These are phyloP conservation scores for Acanthamoeba healyi DNA, from an alignment of 208 protist species.

Conservation along the genomic window DNA sequence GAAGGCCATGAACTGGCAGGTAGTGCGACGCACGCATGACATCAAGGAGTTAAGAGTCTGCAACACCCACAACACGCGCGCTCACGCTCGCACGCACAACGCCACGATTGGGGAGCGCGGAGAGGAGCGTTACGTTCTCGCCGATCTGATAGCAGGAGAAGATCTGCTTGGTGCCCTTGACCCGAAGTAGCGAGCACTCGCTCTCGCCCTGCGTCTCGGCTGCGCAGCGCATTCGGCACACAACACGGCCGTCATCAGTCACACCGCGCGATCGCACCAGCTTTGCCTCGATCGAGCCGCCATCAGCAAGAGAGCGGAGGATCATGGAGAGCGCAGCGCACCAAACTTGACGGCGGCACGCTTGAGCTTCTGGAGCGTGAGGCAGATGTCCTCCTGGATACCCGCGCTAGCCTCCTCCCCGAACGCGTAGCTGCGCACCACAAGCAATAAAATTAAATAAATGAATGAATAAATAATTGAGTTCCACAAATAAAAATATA, in stretches of 20 bases:
- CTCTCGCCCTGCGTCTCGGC: not conserved
- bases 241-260: too few relatives aligned
- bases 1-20: conserved; percentile 72
- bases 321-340: not conserved
- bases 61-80: not conserved
- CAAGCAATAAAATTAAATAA: not conserved
- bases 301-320: not conserved
- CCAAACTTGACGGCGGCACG: conserved; percentile 55
- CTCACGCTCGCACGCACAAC: too few relatives aligned
- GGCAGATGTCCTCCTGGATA: conserved; percentile 51
- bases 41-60: not conserved
- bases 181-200: not conserved
- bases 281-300: too few relatives aligned
- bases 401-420: conserved; percentile 8
- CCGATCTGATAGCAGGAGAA: conserved; percentile 64
- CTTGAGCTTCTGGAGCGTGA: conserved; percentile 62
- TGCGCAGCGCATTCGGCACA: too few relatives aligned
- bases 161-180: conserved; percentile 3
- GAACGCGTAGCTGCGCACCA: conserved; percentile 8
- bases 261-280: too few relatives aligned
- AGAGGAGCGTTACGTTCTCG: conserved; percentile 50
- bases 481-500: not conserved
- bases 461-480: not conserved
- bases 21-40: not conserved
- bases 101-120: too few relatives aligned